These are phyloP conservation scores for Termitomyces titanicus DNA, from an alignment of 768 basidiomycete species.

Conservation along the genomic window DNA sequence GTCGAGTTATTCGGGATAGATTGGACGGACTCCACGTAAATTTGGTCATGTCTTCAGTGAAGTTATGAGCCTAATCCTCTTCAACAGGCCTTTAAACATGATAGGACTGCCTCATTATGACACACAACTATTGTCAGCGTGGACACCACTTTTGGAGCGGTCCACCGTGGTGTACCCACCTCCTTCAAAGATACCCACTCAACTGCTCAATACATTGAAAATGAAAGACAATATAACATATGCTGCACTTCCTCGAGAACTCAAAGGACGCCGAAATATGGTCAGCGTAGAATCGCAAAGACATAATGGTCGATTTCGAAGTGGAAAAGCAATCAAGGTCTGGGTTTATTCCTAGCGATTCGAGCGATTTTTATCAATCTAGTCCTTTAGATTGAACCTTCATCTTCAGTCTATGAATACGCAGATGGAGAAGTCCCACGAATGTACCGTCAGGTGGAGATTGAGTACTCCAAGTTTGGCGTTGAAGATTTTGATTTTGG, in stretches of 20 bases:
- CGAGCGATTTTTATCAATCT: not conserved
- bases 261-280: conserved; percentile 82
- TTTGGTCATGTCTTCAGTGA: not conserved
- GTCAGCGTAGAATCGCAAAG: conserved; percentile 50
- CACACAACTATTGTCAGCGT: conserved; percentile 69
- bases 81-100: conserved; percentile 72
- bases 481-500: conserved; percentile 99
- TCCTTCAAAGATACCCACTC: conserved; percentile 73
- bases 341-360: conserved; percentile 31
- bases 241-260: conserved; percentile 81
- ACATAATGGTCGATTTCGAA: conserved; percentile 74
- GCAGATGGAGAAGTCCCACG: conserved; percentile 63
- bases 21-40: conserved; percentile 85
- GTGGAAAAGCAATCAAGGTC: conserved; percentile 57
- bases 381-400: conserved; percentile 44
- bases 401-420: conserved; percentile 49
- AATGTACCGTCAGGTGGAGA: conserved; percentile 89
- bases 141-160: conserved; percentile 44
- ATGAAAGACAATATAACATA: conserved; percentile 89
- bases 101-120: conserved; percentile 89
- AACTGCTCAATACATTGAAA: conserved; percentile 76
- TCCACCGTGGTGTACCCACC: conserved; percentile 53
- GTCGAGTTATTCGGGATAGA: conserved; percentile 65
- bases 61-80: not conserved
- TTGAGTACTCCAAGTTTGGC: conserved; percentile 97